Evolutionary conservation across 805 yeast genomes (phyloP).

Genomic region (Lipomyces orientalis): DNA sequence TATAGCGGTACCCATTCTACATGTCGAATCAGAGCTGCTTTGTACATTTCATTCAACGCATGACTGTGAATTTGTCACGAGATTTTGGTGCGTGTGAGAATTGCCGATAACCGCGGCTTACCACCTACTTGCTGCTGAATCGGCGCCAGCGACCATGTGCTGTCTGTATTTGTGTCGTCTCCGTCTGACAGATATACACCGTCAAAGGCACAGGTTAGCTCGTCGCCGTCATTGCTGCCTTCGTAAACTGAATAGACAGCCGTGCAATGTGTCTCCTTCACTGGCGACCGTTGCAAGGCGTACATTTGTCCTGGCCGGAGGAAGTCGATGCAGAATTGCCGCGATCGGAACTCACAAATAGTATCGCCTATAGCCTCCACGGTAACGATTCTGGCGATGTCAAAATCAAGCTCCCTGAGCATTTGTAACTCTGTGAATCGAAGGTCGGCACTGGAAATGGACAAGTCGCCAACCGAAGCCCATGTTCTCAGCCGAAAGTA

Average conservation of each 20-base stretch:
- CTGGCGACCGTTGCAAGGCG: not conserved
- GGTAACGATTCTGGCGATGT: not conserved
- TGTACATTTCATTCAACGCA: not conserved
- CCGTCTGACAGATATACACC: not conserved
- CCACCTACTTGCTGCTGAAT: not conserved
- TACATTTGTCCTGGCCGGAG: not conserved
- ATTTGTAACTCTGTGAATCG: not conserved
- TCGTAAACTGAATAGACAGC: not conserved
- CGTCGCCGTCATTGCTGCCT: not conserved
- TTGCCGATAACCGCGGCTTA: not conserved
- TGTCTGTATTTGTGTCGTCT: not conserved
- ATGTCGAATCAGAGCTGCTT: not conserved
- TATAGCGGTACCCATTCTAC: not conserved
- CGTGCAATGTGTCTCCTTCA: not conserved
- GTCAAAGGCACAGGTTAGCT: not conserved
- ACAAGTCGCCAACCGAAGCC: not conserved
- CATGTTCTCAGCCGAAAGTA: not conserved
- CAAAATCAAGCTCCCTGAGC: not conserved
- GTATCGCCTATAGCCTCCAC: not conserved
- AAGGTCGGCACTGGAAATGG: not conserved
- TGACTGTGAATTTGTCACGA: not conserved
- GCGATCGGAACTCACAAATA: not conserved
- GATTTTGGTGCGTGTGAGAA: not conserved
- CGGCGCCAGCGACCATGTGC: not conserved
- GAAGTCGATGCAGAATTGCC: conserved; percentile 1